Evolutionary conservation across 176 grass and related monocot species (phyloP).

Genomic region (Rhipidocladum racemiflorum): DNA sequence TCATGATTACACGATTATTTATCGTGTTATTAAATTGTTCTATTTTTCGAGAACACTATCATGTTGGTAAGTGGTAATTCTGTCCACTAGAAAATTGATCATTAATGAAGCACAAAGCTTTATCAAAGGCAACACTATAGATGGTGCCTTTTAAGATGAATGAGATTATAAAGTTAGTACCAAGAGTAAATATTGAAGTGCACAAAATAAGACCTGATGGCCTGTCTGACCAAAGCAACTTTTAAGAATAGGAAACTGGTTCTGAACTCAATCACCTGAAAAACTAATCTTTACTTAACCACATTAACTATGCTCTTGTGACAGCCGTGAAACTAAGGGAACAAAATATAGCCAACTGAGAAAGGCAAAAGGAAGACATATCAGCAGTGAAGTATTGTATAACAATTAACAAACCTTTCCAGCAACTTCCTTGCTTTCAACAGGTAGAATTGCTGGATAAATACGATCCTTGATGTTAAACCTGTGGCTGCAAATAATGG

Average conservation of each 20-base stretch:
- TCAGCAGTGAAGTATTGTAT: neutral
- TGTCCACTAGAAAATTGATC: neutral
- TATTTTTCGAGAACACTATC: neutral
- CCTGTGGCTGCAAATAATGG: slow-evolving; percentile 52
- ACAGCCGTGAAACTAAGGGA: neutral
- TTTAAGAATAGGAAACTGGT: neutral
- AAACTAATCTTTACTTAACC: neutral
- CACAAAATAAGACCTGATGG: neutral
- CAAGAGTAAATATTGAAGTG: neutral
- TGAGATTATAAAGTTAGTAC: neutral
- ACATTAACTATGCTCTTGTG: neutral
- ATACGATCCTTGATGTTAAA: slow-evolving; percentile 82
- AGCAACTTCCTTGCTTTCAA: slow-evolving; percentile 61
- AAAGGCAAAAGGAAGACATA: neutral
- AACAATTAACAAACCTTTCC: slow-evolving; percentile 60
- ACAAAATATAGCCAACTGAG: neutral
- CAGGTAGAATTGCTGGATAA: slow-evolving; percentile 87
- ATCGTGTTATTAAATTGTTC: neutral
- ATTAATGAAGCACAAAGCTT: neutral
- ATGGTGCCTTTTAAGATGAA: neutral
- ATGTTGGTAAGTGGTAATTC: neutral
- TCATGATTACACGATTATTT: neutral
- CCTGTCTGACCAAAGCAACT: neutral
- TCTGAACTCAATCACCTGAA: neutral
- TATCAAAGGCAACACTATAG: neutral